These are phyloP conservation scores for Gryganskiella cystojenkinii DNA, from an alignment of 192 early-diverging fungal genomes.

Conservation along the genomic window DNA sequence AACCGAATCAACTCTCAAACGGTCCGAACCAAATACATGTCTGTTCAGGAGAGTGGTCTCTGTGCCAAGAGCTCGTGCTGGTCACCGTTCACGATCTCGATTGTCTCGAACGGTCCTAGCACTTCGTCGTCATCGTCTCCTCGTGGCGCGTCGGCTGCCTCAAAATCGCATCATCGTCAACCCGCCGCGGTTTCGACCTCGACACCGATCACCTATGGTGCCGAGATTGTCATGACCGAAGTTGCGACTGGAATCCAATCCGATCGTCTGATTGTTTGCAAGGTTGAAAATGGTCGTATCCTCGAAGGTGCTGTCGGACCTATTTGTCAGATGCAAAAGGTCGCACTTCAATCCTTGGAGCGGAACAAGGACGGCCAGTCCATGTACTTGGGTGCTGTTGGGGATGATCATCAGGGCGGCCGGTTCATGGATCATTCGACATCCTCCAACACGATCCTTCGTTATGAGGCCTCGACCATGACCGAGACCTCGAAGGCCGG, in stretches of 20 bases:
- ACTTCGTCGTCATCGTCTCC: constrained; percentile 13
- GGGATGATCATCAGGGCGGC: constrained; percentile 45
- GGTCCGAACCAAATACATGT: constrained; percentile 87
- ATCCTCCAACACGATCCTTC: constrained; percentile 22
- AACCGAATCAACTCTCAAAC: constrained; percentile 95
- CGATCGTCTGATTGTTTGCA: constrained; percentile 77
- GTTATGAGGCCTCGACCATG: constrained; percentile 34
- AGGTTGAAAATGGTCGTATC: constrained; percentile 81
- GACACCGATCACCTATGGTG: constrained; percentile 74
- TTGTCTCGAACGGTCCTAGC: constrained; percentile 47
- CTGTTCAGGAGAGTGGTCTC: constrained; percentile 63
- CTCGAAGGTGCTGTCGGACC: constrained; percentile 71
- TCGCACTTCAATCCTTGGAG: constrained; percentile 67
- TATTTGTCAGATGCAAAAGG: constrained; percentile 89
- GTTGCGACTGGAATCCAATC: constrained; percentile 69
- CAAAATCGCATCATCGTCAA: constrained; percentile 48
- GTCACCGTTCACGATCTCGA: constrained; percentile 67
- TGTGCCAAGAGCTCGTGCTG: constrained; percentile 70
- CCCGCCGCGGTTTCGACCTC: constrained; percentile 13
- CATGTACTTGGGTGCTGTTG: constrained; percentile 59
- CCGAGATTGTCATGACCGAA: constrained; percentile 77
- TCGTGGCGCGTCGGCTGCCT: constrained; percentile 13
- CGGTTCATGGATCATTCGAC: constrained; percentile 50
- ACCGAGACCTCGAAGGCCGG: constrained; percentile 32
- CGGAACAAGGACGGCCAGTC: constrained; percentile 32